Conservation (phyloP, 2,329 filamentous ascomycete species). For the Alternaria triticimaculans region DNA sequence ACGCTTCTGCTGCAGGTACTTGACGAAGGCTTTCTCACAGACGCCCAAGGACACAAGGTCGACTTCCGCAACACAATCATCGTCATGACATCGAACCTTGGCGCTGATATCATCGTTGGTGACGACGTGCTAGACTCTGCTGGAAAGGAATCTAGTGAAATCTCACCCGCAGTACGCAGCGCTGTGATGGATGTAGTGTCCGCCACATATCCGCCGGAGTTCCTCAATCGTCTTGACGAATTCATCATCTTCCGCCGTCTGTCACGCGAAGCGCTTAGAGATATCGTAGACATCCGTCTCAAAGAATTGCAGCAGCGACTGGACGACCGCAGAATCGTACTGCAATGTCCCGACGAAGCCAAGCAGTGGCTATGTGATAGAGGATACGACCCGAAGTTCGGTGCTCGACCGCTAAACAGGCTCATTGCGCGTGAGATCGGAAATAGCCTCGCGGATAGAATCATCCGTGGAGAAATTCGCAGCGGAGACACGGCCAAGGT, state of each 20-base stretch:
- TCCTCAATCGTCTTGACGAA: slow-evolving; percentile 94
- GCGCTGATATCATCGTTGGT: slow-evolving; percentile 87
- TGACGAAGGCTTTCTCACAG: slow-evolving; percentile 94
- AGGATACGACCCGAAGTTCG: slow-evolving; percentile 91
- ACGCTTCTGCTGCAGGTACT: slow-evolving; percentile 90
- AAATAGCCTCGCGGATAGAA: slow-evolving; percentile 86
- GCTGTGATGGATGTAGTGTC: slow-evolving; percentile 90
- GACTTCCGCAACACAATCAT: slow-evolving; percentile 98
- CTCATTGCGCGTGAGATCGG: slow-evolving; percentile 90
- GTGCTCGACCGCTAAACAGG: slow-evolving; percentile 87
- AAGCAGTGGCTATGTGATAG: slow-evolving; percentile 86
- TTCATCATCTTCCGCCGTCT: slow-evolving; percentile 96
- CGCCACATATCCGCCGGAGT: slow-evolving; percentile 81
- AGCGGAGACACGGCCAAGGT: slow-evolving; percentile 77
- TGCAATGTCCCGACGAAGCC: slow-evolving; percentile 74
- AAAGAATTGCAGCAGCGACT: slow-evolving; percentile 82
- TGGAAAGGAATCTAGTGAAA: slow-evolving; percentile 63
- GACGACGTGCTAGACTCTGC: slow-evolving; percentile 70
- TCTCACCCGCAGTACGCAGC: slow-evolving; percentile 74
- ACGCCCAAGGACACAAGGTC: slow-evolving; percentile 93
- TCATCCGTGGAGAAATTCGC: slow-evolving; percentile 84
- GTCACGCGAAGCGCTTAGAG: slow-evolving; percentile 76
- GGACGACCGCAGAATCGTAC: slow-evolving; percentile 81
- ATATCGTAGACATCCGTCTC: slow-evolving; percentile 93
- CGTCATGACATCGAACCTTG: slow-evolving; percentile 93